Conservation (phyloP, 2,329 filamentous ascomycete genomes). For the Aspergillus sp. region DNA sequence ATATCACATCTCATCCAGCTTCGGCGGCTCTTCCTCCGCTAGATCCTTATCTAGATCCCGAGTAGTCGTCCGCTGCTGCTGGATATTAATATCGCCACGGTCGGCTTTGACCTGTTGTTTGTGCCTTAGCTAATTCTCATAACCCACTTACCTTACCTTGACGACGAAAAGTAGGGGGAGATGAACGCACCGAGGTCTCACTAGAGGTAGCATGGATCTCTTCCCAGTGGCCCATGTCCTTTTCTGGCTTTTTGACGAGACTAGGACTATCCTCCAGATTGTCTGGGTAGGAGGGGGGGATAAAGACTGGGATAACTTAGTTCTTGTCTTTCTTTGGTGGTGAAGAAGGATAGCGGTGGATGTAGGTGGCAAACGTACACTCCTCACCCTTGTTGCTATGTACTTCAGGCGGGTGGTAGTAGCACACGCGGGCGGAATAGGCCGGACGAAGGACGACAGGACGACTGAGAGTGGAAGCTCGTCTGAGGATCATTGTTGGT, state of each 20-base stretch:
- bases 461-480: neutral
- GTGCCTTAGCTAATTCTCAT: neutral
- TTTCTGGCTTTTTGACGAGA: constrained; percentile 9
- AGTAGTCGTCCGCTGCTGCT: neutral
- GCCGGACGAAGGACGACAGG: neutral
- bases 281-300: constrained; percentile 15
- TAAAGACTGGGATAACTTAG: constrained; percentile 9
- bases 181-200: constrained; percentile 13
- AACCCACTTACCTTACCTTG: too few species aligned
- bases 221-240: constrained; percentile 10
- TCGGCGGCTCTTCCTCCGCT: constrained; percentile 12
- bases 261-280: constrained; percentile 13
- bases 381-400: constrained; percentile 13
- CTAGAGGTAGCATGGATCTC: constrained; percentile 18
- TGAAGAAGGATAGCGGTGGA: neutral
- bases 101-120: constrained; percentile 18
- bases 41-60: constrained; percentile 12
- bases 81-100: constrained; percentile 17
- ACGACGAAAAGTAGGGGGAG: neutral
- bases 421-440: neutral
- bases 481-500: neutral
- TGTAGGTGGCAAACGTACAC: neutral
- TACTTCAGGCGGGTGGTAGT: neutral
- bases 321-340: neutral
- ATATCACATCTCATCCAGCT: constrained; percentile 16